phyloP scores from a whole-genome alignment of 768 basidiomycete species.

The Arthromyces matolae region DNA sequence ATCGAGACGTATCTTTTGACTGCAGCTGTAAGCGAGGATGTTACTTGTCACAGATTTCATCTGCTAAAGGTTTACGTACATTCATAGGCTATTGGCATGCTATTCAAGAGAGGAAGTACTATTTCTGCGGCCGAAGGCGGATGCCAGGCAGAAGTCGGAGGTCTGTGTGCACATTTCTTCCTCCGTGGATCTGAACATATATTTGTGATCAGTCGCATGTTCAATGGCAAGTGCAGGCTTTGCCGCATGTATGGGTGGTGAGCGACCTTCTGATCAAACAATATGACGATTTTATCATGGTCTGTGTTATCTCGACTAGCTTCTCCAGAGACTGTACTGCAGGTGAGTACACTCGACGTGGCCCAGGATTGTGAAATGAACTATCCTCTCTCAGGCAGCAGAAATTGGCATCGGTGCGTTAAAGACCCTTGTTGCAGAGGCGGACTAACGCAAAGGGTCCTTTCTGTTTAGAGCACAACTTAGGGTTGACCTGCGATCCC shows the following conservation, averaged over 20 bases:
- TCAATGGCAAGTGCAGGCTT: slow-evolving; percentile 96
- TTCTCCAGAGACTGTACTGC: slow-evolving; percentile 77
- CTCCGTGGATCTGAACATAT: background rate
- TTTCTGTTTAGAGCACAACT: slow-evolving; percentile 63
- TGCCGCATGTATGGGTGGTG: slow-evolving; percentile 90
- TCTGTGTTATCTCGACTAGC: slow-evolving; percentile 35
- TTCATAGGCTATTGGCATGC: slow-evolving; percentile 81
- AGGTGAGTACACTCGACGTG: slow-evolving; percentile 39
- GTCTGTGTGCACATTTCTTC: slow-evolving; percentile 31
- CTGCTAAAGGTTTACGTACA: slow-evolving; percentile 1
- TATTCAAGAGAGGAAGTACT: slow-evolving; percentile 96
- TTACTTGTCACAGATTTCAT: background rate
- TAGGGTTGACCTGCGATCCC: slow-evolving; percentile 91
- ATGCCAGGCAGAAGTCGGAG: slow-evolving; percentile 94
- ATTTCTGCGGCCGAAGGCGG: slow-evolving; percentile 96
- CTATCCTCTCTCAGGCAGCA: slow-evolving; percentile 49
- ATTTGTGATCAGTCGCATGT: slow-evolving; percentile 62
- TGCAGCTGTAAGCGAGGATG: slow-evolving; percentile 56
- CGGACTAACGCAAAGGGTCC: background rate
- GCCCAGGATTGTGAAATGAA: background rate
- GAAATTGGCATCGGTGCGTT: slow-evolving; percentile 84
- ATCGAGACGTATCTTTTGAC: slow-evolving; percentile 88
- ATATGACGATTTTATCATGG: background rate
- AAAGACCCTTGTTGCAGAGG: too few relatives aligned
- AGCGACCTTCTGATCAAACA: background rate